These are phyloP conservation scores for Syzygium aromaticum DNA, from an alignment of 345 rosid genomes.

Conservation along the genomic window DNA sequence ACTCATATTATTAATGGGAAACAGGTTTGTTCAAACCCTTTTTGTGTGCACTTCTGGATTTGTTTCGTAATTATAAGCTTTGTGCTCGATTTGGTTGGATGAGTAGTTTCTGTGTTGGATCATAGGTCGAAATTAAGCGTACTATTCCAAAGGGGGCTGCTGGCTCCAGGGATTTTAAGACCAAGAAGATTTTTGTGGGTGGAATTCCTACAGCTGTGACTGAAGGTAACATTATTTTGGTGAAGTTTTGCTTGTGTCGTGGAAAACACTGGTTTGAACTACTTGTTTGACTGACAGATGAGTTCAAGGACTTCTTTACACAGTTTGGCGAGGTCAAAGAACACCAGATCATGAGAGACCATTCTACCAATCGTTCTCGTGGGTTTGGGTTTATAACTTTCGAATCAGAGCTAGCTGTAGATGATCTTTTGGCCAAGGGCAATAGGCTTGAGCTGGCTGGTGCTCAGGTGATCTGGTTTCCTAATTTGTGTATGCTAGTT, in stretches of 20 bases:
- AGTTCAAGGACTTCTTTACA: constrained; percentile 62
- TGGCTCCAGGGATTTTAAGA: constrained; percentile 71
- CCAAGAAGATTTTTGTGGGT: constrained; percentile 95
- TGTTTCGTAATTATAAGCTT: not conserved
- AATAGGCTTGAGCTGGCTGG: constrained; percentile 63
- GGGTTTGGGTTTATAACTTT: constrained; percentile 75
- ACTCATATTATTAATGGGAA: constrained; percentile 72
- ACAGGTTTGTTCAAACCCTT: constrained; percentile 6
- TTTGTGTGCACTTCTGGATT: not conserved
- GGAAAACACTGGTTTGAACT: not conserved
- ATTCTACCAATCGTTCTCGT: constrained; percentile 69
- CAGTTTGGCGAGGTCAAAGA: constrained; percentile 70
- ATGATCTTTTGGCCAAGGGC: constrained; percentile 56
- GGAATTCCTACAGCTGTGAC: constrained; percentile 79
- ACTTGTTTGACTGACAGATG: constrained; percentile 28
- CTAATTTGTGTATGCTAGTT: not conserved
- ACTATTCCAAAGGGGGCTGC: constrained; percentile 85
- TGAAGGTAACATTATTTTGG: constrained; percentile 41
- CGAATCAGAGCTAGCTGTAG: constrained; percentile 62
- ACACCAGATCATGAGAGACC: constrained; percentile 67
- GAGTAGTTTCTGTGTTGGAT: constrained; percentile 1
- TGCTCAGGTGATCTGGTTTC: constrained; percentile 32
- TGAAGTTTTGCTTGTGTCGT: not conserved
- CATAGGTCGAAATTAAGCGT: constrained; percentile 86
- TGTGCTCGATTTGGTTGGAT: not conserved